These are phyloP conservation scores for Ceratocystis cubensis DNA, from an alignment of 2,329 filamentous ascomycete genomes.

Conservation along the genomic window DNA sequence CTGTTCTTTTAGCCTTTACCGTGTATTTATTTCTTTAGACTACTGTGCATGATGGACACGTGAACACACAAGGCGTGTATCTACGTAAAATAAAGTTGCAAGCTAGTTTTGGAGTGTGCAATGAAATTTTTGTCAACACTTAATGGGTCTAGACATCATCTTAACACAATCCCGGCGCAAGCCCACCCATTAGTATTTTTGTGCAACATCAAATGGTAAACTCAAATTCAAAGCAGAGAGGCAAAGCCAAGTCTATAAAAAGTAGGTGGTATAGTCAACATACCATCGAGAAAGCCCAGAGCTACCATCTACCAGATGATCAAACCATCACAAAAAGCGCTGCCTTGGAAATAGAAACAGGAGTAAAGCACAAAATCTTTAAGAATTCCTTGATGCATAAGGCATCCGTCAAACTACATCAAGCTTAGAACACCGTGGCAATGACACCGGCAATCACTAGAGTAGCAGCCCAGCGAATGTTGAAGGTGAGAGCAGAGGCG, in stretches of 20 bases:
- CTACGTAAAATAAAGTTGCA: no score
- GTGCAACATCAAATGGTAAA: neutral
- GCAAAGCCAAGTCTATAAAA: neutral
- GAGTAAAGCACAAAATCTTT: conserved; percentile 13
- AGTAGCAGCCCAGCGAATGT: conserved; percentile 19
- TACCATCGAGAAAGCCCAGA: neutral
- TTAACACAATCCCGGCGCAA: neutral
- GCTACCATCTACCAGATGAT: neutral
- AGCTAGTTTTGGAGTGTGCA: no score
- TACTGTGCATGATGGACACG: neutral
- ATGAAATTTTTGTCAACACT: no score
- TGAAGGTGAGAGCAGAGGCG: conserved; percentile 14
- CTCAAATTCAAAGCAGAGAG: conserved; percentile 3
- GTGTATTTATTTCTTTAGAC: neutral
- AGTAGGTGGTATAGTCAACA: neutral
- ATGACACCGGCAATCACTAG: conserved; percentile 16
- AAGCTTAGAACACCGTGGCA: conserved; percentile 18
- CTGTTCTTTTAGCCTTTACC: neutral
- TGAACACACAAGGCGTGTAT: no score
- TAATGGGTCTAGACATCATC: neutral
- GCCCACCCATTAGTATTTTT: neutral
- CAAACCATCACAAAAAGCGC: conserved; percentile 5
- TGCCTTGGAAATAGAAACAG: conserved; percentile 7
- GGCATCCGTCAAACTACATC: conserved; percentile 10
- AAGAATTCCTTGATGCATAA: conserved; percentile 8